These are phyloP conservation scores for Fusarium sp. DNA, from an alignment of 2,329 filamentous ascomycete species.

Conservation along the genomic window DNA sequence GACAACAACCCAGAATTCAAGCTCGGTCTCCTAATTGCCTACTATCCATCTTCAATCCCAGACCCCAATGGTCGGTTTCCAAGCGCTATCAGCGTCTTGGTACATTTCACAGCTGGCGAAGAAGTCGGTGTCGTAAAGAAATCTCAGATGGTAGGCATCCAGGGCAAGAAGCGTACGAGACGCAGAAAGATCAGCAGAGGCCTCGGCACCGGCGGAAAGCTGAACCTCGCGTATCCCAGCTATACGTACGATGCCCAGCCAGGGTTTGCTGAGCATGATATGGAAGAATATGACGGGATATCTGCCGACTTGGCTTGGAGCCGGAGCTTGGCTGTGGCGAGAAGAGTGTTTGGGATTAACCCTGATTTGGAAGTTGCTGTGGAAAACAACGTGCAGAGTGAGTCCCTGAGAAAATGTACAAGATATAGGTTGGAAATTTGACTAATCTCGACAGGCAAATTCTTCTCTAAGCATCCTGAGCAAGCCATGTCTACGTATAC, in stretches of 20 bases:
- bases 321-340: constrained; percentile 68
- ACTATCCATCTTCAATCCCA: constrained; percentile 57
- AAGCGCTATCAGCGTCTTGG: constrained; percentile 50
- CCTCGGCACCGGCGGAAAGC: constrained; percentile 50
- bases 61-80: constrained; percentile 56
- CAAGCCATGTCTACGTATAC: constrained; percentile 70
- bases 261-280: constrained; percentile 77
- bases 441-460: constrained; percentile 52
- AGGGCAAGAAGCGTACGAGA: constrained; percentile 53
- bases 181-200: constrained; percentile 50
- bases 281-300: constrained; percentile 74
- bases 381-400: constrained; percentile 72
- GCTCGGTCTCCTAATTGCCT: constrained; percentile 55
- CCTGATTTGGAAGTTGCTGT: constrained; percentile 73
- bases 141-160: constrained; percentile 57
- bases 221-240: constrained; percentile 51
- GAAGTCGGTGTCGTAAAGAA: constrained; percentile 55
- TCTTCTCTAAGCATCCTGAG: constrained; percentile 66
- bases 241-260: constrained; percentile 61
- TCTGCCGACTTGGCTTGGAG: constrained; percentile 75
- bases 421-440: fast-evolving
- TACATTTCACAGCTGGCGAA: constrained; percentile 52
- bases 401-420: constrained; percentile 35
- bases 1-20: constrained; percentile 58
- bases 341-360: constrained; percentile 71